A percentile compares a stretch with the other conserved stretches of the same genome.
phyloP scores from a whole-genome alignment of 2,329 filamentous ascomycete genomes.

The Monilinia polystroma region DNA sequence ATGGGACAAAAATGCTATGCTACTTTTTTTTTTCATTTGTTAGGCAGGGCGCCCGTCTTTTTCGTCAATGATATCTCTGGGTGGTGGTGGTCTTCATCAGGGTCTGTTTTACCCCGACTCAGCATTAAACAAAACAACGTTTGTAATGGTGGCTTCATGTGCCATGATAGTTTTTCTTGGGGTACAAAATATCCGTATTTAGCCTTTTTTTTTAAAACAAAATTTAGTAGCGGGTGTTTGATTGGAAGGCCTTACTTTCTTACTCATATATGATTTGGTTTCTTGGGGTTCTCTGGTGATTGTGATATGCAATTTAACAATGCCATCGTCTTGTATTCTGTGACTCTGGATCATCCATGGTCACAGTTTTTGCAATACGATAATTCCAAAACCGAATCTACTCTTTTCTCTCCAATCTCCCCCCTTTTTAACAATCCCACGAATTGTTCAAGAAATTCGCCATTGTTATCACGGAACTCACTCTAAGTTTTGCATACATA shows the following conservation, averaged over 20 bases:
- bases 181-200: constrained; percentile 25
- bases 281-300: background rate
- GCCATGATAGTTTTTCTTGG: constrained; percentile 22
- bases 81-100: constrained; percentile 15
- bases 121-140: constrained; percentile 28
- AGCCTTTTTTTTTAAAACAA: constrained; percentile 14
- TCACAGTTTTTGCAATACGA: no score
- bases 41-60: constrained; percentile 25
- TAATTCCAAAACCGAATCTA: background rate
- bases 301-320: background rate
- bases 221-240: constrained; percentile 15
- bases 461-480: no score
- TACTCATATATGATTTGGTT: constrained; percentile 2
- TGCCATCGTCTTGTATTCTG: background rate
- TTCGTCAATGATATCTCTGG: constrained; percentile 27
- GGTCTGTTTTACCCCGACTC: constrained; percentile 12
- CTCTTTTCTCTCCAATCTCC: background rate
- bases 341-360: no score
- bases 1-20: constrained; percentile 32
- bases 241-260: background rate
- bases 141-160: constrained; percentile 35
- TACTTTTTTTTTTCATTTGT: constrained; percentile 27
- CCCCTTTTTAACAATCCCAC: no score
- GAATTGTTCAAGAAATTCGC: no score
- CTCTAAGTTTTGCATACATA: no score